phyloP scores from a whole-genome alignment of 2,329 filamentous ascomycete genomes.

The Ophiocordyceps sinensis region DNA sequence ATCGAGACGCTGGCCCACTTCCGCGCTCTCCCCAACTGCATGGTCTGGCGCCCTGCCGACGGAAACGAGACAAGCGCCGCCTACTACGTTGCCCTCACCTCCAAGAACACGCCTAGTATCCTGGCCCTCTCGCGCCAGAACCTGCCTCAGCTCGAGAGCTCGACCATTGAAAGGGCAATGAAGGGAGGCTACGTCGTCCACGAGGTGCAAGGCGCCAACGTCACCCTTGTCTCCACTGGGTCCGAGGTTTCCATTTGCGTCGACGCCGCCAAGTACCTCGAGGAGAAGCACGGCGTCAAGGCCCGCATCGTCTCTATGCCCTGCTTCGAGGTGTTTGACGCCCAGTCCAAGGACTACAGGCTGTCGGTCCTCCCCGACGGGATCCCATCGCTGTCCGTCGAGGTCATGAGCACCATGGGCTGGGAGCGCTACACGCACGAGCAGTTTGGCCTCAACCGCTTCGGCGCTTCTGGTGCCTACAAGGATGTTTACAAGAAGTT shows the following conservation, averaged over 20 bases:
- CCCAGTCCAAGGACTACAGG: slow-evolving; percentile 87
- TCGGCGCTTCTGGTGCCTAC: slow-evolving; percentile 94
- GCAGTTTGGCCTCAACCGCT: slow-evolving; percentile 98
- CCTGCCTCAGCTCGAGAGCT: slow-evolving; percentile 92
- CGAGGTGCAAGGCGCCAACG: slow-evolving; percentile 67
- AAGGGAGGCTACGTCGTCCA: slow-evolving; percentile 92
- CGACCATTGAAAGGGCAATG: slow-evolving; percentile 72
- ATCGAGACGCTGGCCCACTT: slow-evolving; percentile 97
- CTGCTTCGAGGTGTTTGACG: slow-evolving; percentile 94
- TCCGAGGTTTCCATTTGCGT: slow-evolving; percentile 92
- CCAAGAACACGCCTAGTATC: slow-evolving; percentile 82
- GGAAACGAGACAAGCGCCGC: slow-evolving; percentile 97
- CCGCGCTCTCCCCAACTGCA: slow-evolving; percentile 96
- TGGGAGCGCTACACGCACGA: slow-evolving; percentile 99
- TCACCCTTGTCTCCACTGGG: slow-evolving; percentile 88
- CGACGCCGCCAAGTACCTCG: slow-evolving; percentile 81
- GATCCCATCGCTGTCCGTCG: slow-evolving; percentile 82
- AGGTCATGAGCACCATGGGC: slow-evolving; percentile 93
- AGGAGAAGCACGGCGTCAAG: slow-evolving; percentile 75
- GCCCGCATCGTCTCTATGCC: slow-evolving; percentile 91
- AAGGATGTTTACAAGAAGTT: slow-evolving; percentile 99
- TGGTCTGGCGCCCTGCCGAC: slow-evolving; percentile 98
- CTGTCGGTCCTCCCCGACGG: slow-evolving; percentile 87
- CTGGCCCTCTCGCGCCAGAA: slow-evolving; percentile 94
- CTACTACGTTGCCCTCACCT: slow-evolving; percentile 89